phyloP scores from a whole-genome alignment of 2,329 filamentous ascomycete genomes.

The Stachybotrys chartarum region DNA sequence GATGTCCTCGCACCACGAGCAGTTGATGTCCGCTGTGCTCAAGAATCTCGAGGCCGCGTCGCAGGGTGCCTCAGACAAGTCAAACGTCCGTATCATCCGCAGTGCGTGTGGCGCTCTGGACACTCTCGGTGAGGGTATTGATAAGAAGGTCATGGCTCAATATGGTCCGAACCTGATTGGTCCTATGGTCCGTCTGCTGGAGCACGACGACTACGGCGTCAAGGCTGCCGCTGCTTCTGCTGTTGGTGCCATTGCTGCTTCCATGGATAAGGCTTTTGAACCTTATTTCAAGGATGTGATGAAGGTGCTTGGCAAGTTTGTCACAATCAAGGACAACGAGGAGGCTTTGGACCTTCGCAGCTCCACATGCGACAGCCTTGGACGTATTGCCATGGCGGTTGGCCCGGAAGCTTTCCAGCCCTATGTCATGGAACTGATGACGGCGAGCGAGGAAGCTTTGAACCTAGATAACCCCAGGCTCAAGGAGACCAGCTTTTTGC shows the following conservation, averaged over 20 bases:
- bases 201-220: slow-evolving; percentile 79
- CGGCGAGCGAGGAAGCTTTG: slow-evolving; percentile 84
- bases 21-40: slow-evolving; percentile 75
- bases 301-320: slow-evolving; percentile 77
- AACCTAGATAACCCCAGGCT: slow-evolving; percentile 83
- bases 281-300: slow-evolving; percentile 92
- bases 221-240: slow-evolving; percentile 86
- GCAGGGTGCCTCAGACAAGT: slow-evolving; percentile 60
- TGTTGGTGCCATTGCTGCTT: slow-evolving; percentile 82
- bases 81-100: slow-evolving; percentile 79
- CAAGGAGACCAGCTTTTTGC: slow-evolving; percentile 92
- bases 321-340: slow-evolving; percentile 79
- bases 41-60: slow-evolving; percentile 82
- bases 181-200: slow-evolving; percentile 75
- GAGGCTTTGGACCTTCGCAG: slow-evolving; percentile 86
- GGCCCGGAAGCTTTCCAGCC: slow-evolving; percentile 81
- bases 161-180: slow-evolving; percentile 81
- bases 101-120: slow-evolving; percentile 87
- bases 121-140: slow-evolving; percentile 83
- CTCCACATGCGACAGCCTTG: slow-evolving; percentile 86
- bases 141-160: slow-evolving; percentile 64
- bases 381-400: slow-evolving; percentile 84
- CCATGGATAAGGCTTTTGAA: slow-evolving; percentile 73
- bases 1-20: slow-evolving; percentile 76
- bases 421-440: slow-evolving; percentile 85